Percentiles rank a stretch among this genome's conserved stretches.
phyloP scores from a whole-genome alignment of 768 basidiomycete species.

The Royoungia palumana region DNA sequence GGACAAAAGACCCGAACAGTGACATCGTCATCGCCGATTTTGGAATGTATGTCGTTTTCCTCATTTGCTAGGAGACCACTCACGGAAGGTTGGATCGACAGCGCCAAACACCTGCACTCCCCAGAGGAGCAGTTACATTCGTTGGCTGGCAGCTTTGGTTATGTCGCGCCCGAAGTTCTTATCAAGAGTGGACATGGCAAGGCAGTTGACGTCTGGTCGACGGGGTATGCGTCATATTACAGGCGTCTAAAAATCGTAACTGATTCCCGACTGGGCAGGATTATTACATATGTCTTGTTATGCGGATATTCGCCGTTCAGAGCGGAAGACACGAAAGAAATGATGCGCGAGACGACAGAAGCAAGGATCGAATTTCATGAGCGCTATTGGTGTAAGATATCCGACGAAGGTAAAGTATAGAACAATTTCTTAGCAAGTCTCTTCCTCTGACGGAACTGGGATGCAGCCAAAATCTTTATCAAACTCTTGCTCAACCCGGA shows the following conservation, averaged over 20 bases:
- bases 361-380: conserved; percentile 91
- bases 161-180: conserved; percentile 89
- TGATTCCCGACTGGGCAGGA: conserved; percentile 40
- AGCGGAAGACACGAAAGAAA: conserved; percentile 69
- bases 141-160: conserved; percentile 80
- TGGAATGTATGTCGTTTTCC: conserved; percentile 67
- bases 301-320: conserved; percentile 97
- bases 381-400: conserved; percentile 91
- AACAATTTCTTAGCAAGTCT: background rate
- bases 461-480: conserved; percentile 82
- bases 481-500: conserved; percentile 65
- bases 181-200: conserved; percentile 83
- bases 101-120: conserved; percentile 78
- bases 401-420: conserved; percentile 54
- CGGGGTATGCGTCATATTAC: conserved; percentile 56
- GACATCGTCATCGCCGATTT: conserved; percentile 96
- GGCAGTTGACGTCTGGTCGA: conserved; percentile 91
- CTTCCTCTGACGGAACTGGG: background rate
- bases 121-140: conserved; percentile 68
- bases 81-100: conserved; percentile 25
- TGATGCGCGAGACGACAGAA: conserved; percentile 80
- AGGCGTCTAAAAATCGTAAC: background rate
- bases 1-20: conserved; percentile 70
- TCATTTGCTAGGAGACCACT: background rate
- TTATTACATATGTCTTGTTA: conserved; percentile 92